Conservation (phyloP, 257 asterid species). For the Ligustrum vulgare region DNA sequence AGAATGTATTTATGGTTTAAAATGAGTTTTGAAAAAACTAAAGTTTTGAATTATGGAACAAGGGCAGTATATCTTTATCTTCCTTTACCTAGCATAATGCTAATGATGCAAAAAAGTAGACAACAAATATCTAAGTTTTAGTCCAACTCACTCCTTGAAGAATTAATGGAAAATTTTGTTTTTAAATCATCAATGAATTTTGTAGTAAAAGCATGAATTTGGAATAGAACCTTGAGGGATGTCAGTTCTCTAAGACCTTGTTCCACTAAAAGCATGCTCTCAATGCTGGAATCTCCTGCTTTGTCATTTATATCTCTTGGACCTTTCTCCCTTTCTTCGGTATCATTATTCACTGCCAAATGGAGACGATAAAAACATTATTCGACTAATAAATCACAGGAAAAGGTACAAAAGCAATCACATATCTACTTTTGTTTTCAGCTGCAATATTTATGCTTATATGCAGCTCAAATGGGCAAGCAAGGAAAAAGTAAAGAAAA, state of each 20-base stretch:
- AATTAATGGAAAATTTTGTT: not conserved
- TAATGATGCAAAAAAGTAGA: not conserved
- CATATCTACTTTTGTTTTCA: not conserved
- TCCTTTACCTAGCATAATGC: not conserved
- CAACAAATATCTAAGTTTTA: not conserved
- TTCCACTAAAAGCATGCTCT: constrained; percentile 92
- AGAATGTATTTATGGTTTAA: too few relatives aligned
- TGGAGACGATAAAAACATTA: constrained; percentile 15
- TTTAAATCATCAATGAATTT: not conserved
- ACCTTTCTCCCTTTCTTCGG: constrained; percentile 63
- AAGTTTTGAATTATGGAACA: too few relatives aligned
- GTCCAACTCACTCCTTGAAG: not conserved
- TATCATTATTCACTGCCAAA: constrained; percentile 55
- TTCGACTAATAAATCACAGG: not conserved
- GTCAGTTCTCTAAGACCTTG: constrained; percentile 79
- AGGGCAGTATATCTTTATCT: not conserved
- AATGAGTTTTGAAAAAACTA: too few relatives aligned
- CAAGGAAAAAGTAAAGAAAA: not conserved
- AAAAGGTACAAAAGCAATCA: constrained; percentile 9
- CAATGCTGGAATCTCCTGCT: constrained; percentile 56
- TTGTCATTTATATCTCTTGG: constrained; percentile 33
- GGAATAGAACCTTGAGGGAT: constrained; percentile 65
- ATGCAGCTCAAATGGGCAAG: not conserved
- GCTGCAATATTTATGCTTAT: not conserved
- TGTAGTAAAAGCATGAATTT: not conserved